Conservation (phyloP, 2,329 filamentous ascomycete genomes). For the Pseudogymnoascus sp. region DNA sequence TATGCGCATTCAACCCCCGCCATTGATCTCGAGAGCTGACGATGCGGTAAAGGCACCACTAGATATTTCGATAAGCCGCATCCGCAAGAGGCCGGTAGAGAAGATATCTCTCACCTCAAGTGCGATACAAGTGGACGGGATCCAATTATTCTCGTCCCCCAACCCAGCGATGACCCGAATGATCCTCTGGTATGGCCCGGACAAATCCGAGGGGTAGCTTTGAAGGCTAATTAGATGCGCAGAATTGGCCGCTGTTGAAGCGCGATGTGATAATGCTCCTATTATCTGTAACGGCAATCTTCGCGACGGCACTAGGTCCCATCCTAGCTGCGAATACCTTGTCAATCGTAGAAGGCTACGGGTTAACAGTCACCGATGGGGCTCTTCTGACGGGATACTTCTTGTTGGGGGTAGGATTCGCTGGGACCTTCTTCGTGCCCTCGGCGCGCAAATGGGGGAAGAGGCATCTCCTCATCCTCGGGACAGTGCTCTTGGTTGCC, state of each 20-base stretch:
- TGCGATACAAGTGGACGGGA: conserved; percentile 58
- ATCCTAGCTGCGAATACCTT: conserved; percentile 85
- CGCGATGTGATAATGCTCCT: conserved; percentile 73
- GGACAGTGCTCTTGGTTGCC: conserved; percentile 62
- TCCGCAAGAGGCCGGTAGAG: conserved; percentile 32
- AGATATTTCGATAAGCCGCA: conserved; percentile 55
- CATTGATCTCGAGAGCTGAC: neutral
- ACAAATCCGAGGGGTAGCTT: neutral
- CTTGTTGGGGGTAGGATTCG: conserved; percentile 71
- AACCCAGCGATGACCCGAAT: conserved; percentile 84
- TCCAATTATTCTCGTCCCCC: conserved; percentile 76
- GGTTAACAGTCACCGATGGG: conserved; percentile 59
- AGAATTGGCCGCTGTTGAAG: conserved; percentile 81
- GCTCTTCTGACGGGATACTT: conserved; percentile 83
- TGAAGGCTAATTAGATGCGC: conserved; percentile 17
- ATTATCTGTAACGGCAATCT: conserved; percentile 71
- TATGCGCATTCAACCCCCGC: conserved; percentile 31
- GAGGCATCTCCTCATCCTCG: conserved; percentile 75
- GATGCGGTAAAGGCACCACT: conserved; percentile 42
- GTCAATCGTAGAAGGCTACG: conserved; percentile 61
- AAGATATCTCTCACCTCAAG: conserved; percentile 49
- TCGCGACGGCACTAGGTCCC: conserved; percentile 75
- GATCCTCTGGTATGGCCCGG: conserved; percentile 59
- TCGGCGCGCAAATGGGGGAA: conserved; percentile 89
- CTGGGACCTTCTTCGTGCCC: conserved; percentile 78